Conservation (phyloP, 179 eudicot species). For the Silene noctiflora region DNA sequence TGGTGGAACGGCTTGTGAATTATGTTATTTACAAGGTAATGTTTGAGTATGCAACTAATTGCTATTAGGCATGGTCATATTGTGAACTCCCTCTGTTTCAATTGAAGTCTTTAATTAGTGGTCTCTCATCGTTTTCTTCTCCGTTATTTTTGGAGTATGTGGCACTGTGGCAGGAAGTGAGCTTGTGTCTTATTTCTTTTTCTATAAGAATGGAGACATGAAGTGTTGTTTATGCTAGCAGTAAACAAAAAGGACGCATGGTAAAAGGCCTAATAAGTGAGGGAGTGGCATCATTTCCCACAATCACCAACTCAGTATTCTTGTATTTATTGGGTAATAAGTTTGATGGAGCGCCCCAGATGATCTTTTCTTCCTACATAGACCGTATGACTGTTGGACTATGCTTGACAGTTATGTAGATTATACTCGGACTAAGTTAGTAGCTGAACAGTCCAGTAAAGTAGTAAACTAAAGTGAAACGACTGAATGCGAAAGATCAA, state of each 20-base stretch:
- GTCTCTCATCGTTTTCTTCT: conserved; percentile 9
- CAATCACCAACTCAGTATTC: not conserved
- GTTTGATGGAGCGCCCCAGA: not conserved
- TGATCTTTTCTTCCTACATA: not conserved
- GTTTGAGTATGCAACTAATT: not conserved
- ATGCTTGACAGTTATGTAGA: not conserved
- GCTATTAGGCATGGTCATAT: conserved; percentile 9
- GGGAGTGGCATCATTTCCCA: not conserved
- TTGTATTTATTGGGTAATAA: not conserved
- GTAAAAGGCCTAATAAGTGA: not conserved
- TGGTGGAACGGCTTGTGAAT: conserved; percentile 74
- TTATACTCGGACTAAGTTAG: not conserved
- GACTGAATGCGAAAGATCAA: not conserved
- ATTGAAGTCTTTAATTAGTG: not conserved
- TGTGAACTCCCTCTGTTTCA: not conserved
- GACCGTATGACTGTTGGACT: not conserved
- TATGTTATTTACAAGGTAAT: conserved; percentile 87
- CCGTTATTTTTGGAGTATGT: not conserved
- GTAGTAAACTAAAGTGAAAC: not conserved
- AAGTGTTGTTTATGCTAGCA: not conserved
- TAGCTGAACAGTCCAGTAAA: not conserved
- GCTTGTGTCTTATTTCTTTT: not conserved
- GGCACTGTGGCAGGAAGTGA: not conserved
- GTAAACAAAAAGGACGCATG: not conserved
- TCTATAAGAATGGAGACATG: too few relatives aligned